These are phyloP conservation scores for Francoa sonchifolia DNA, from an alignment of 441 rosid species.

Conservation along the genomic window DNA sequence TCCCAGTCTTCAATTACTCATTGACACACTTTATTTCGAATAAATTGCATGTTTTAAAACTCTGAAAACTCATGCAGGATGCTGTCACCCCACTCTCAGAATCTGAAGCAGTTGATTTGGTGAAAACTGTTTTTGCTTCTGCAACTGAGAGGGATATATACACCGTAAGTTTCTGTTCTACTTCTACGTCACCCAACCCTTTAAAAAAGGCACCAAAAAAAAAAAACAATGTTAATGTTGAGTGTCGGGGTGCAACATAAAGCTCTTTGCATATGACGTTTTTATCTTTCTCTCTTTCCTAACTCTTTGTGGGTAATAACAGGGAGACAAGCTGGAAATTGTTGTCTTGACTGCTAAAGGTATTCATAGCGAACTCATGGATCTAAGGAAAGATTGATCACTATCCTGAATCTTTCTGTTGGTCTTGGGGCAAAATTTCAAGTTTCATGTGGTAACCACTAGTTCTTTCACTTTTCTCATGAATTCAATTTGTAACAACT, in stretches of 20 bases:
- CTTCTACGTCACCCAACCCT: not conserved
- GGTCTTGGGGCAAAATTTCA: too few species aligned
- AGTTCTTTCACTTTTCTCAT: too few species aligned
- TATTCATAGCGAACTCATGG: constrained; percentile 56
- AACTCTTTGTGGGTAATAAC: constrained; percentile 1
- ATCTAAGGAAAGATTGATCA: constrained; percentile 69
- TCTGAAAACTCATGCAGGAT: constrained; percentile 37
- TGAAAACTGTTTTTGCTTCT: constrained; percentile 81
- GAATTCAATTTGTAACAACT: too few species aligned
- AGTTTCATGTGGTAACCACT: too few species aligned
- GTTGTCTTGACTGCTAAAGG: constrained; percentile 67
- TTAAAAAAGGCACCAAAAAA: too few species aligned
- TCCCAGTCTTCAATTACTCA: constrained; percentile 1
- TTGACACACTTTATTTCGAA: not conserved
- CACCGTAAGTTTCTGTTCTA: constrained; percentile 42
- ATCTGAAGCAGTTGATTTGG: constrained; percentile 79
- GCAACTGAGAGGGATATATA: constrained; percentile 97
- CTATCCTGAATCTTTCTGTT: not conserved
- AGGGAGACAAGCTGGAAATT: constrained; percentile 93
- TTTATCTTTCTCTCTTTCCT: not conserved
- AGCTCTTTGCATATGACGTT: not conserved
- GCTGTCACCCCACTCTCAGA: constrained; percentile 83
- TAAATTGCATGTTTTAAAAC: constrained; percentile 1
- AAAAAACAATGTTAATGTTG: too few species aligned
- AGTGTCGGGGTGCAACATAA: too few species aligned